Percentiles rank a stretch among this genome's conserved stretches.
Conservation (phyloP, 441 rosid species). For the Mallotus japonicus region DNA sequence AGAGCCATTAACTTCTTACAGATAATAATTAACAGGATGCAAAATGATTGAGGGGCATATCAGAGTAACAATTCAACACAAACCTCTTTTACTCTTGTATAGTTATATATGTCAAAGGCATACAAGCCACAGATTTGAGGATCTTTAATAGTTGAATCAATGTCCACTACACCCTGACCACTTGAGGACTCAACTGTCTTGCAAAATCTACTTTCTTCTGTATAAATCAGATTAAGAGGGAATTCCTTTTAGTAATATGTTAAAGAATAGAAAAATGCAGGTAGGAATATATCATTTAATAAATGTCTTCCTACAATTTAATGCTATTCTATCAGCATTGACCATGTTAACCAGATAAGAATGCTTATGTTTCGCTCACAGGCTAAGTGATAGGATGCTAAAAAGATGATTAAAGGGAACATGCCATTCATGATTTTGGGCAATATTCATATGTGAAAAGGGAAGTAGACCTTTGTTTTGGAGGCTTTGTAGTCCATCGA, state of each 20-base stretch:
- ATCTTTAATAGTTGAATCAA: conserved; percentile 65
- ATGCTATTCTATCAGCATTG: conserved; percentile 13
- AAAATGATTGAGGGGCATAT: conserved; percentile 1
- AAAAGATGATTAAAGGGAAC: neutral
- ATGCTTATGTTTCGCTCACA: neutral
- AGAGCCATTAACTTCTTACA: neutral
- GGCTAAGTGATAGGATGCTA: neutral
- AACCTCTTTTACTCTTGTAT: conserved; percentile 72
- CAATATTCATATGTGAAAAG: neutral
- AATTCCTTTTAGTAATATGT: conserved; percentile 11
- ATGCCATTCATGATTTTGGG: neutral
- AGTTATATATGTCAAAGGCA: conserved; percentile 67
- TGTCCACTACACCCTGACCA: conserved; percentile 48
- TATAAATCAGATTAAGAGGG: conserved; percentile 35
- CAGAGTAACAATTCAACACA: conserved; percentile 25
- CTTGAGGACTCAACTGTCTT: conserved; percentile 33
- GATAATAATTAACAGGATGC: neutral
- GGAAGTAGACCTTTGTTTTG: conserved; percentile 35
- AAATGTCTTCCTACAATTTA: conserved; percentile 10
- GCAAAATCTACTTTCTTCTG: conserved; percentile 45
- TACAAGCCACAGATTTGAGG: conserved; percentile 72
- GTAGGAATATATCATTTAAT: neutral
- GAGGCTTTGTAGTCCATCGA: conserved; percentile 21
- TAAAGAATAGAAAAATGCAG: conserved; percentile 5
- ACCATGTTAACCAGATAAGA: neutral